Conservation (phyloP, 2,329 filamentous ascomycete species). For the Scedosporium minutisporum region DNA sequence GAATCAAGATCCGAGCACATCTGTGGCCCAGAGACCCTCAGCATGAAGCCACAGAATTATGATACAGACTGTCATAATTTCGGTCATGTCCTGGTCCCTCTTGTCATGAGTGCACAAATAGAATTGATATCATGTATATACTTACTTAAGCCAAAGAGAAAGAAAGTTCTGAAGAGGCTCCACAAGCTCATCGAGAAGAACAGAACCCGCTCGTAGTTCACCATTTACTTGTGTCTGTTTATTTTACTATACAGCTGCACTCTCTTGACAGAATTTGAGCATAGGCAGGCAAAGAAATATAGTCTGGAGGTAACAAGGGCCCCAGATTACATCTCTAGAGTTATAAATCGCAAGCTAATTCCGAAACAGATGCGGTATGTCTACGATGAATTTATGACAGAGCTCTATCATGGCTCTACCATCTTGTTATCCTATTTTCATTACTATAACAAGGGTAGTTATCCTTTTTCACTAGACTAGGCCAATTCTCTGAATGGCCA, state of each 20-base stretch:
- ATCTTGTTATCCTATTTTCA: not conserved
- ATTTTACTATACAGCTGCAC: not conserved
- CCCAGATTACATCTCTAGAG: too few relatives aligned
- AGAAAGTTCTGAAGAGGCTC: not conserved
- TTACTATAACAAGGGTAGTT: not conserved
- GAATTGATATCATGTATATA: not conserved
- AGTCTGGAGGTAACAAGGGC: not conserved
- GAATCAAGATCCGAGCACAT: not conserved
- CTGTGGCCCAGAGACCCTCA: not conserved
- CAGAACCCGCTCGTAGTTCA: not conserved
- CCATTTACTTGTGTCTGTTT: not conserved
- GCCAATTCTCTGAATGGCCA: not conserved
- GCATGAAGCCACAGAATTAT: not conserved
- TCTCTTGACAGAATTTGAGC: not conserved
- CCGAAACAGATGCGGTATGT: not conserved
- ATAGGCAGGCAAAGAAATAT: not conserved
- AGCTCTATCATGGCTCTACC: not conserved
- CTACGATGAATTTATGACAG: not conserved
- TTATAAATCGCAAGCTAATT: too few relatives aligned
- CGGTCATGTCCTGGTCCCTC: not conserved
- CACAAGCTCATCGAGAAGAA: not conserved
- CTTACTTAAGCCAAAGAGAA: not conserved
- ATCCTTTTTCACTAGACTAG: not conserved
- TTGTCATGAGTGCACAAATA: too few relatives aligned
- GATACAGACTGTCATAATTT: not conserved